Evolutionary conservation across 345 rosid genomes (phyloP), one percentile per base, ranked within the genome.

Genomic region (Gossypium longicalyx): DNA sequence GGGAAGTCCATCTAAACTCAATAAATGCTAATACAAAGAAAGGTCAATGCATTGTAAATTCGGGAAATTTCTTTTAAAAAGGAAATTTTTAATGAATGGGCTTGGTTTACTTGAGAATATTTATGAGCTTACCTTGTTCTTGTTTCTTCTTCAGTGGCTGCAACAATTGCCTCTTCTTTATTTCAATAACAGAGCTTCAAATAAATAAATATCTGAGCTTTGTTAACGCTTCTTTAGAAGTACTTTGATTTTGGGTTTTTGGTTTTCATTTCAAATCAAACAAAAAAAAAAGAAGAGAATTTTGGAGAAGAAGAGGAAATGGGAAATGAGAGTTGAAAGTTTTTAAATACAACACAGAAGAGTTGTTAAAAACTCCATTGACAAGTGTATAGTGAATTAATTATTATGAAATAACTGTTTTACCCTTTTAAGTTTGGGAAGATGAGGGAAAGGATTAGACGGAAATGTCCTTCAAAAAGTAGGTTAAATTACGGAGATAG

Each of bases 101-200:
- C 9, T 9, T 51, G 74, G 70, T 58, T 74, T 34, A 77, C 66
- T 79, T 65, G 71, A 16, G 20, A 49, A 66, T 56, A 74, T 41
- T 76, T 56, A 71, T 76, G 77, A 62, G 38, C 72, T 44, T 72
- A 72, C 78, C 81, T 34, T 34, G 41, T 5, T 34, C 3, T 23
- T 67, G 29, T 66, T n/a, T n/a, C 12, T 20, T 49, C 78, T 78
- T 75, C 86, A 68, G 73, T 75, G 82, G 73, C 74, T 34, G 75
- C 44, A 67, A 23, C n/a, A 73, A 64, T 66, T 51, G 52, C 9
- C 47, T 48, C 62, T 16, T 77, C 77, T 5, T 41, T 10, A 53
- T 41, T 74, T 51, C 80, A 56, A 52, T 4, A 71, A 49, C 77
- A 70, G 23, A 41, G 61, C 53, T 58, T 57, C 58, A 45, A 22